These are phyloP conservation scores for Apiospora aurea DNA, from an alignment of 2,329 filamentous ascomycete genomes.

Conservation along the genomic window DNA sequence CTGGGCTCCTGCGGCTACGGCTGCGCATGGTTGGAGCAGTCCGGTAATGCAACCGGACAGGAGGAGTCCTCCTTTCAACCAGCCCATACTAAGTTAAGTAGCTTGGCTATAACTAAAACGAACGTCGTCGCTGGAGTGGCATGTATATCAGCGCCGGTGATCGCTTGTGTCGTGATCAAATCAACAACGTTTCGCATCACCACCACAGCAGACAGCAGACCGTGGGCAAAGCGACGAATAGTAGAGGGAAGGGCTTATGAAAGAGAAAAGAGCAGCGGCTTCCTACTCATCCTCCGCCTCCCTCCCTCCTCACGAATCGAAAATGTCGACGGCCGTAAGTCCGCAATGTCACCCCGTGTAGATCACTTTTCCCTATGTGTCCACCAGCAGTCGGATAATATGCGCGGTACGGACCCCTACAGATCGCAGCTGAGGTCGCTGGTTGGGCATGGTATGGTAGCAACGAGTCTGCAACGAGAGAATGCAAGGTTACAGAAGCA, in stretches of 20 bases:
- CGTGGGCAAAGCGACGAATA: neutral
- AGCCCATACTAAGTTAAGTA: neutral
- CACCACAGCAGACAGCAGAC: neutral
- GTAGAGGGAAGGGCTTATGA: neutral
- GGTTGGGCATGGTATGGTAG: neutral
- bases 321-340: neutral
- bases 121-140: neutral
- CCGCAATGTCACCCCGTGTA: neutral
- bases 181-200: neutral
- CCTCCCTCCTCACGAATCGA: neutral
- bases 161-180: neutral
- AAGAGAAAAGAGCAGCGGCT: neutral
- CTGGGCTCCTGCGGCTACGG: conserved; percentile 31
- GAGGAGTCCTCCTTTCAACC: neutral
- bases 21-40: conserved; percentile 33
- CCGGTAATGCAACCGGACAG: conserved; percentile 19
- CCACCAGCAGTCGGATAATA: neutral
- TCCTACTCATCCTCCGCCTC: neutral
- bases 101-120: neutral
- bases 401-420: neutral
- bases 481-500: neutral
- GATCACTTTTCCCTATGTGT: neutral
- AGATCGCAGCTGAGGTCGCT: neutral
- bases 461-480: neutral
- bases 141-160: neutral